Evolutionary conservation across 306 rosid species (phyloP).

Genomic region (Potentilla sterilis): DNA sequence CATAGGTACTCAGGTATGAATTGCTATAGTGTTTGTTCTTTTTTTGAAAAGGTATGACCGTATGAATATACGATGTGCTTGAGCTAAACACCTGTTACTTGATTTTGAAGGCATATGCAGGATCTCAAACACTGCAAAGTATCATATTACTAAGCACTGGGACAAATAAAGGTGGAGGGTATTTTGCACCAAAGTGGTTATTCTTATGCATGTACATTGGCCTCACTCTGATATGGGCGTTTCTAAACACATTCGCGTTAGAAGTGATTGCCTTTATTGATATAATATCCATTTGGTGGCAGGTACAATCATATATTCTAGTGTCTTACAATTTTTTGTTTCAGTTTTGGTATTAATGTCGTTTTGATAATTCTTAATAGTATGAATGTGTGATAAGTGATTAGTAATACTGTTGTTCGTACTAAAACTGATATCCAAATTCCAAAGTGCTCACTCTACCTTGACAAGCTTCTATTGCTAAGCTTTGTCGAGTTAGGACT

Average conservation of each 20-base stretch:
- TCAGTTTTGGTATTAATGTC: neutral
- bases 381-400: neutral
- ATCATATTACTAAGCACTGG: conserved; percentile 71
- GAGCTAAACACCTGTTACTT: conserved; percentile 19
- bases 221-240: conserved; percentile 80
- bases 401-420: neutral
- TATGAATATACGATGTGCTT: neutral
- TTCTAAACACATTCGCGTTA: conserved; percentile 74
- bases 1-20: conserved; percentile 77
- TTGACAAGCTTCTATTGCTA: neutral
- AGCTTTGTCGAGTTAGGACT: neutral
- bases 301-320: conserved; percentile 43
- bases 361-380: neutral
- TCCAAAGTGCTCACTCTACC: neutral
- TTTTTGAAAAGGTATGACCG: neutral
- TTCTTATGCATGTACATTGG: conserved; percentile 77
- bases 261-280: conserved; percentile 78
- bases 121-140: conserved; percentile 75
- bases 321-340: neutral
- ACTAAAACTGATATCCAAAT: neutral
- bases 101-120: conserved; percentile 77
- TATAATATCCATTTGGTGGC: conserved; percentile 88
- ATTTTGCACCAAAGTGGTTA: conserved; percentile 80
- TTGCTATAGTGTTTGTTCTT: neutral
- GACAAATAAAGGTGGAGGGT: conserved; percentile 77